Evolutionary conservation across 495 filamentous ascomycete species (phyloP).

Genomic region (Neurospora sp.): DNA sequence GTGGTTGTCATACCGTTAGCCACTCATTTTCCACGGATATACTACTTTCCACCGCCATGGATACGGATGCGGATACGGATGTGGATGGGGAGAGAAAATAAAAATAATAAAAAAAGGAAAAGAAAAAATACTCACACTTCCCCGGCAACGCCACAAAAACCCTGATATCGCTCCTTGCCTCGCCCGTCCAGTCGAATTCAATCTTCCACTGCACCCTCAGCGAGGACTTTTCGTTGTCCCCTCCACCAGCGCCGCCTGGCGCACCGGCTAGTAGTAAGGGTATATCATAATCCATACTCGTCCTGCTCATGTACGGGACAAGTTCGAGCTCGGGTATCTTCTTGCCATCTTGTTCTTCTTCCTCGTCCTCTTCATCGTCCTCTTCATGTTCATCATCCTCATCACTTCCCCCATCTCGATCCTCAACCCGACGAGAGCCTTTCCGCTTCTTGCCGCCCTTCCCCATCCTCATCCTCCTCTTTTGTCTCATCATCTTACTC

Average conservation of each 20-base stretch:
- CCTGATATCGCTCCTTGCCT: slow-evolving; percentile 43
- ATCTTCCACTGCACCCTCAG: slow-evolving; percentile 46
- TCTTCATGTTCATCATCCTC: slow-evolving; percentile 1
- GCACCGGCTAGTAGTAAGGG: slow-evolving; percentile 4
- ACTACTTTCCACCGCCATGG: not conserved
- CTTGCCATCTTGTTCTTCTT: not conserved
- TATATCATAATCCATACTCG: slow-evolving; percentile 31
- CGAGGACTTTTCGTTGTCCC: slow-evolving; percentile 13
- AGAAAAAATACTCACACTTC: slow-evolving; percentile 37
- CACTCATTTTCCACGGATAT: not conserved
- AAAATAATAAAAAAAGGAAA: not conserved
- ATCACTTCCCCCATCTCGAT: slow-evolving; percentile 5
- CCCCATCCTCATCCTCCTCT: slow-evolving; percentile 10
- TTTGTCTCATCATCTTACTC: slow-evolving; percentile 8
- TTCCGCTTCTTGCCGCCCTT: not conserved
- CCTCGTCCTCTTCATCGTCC: not conserved
- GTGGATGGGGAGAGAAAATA: not conserved
- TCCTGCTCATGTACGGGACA: slow-evolving; percentile 33
- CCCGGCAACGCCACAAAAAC: slow-evolving; percentile 36
- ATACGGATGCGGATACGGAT: not conserved
- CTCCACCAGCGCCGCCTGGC: not conserved
- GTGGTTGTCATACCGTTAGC: slow-evolving; percentile 10
- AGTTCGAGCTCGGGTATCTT: slow-evolving; percentile 7
- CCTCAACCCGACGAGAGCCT: too few relatives aligned
- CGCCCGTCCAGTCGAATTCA: slow-evolving; percentile 53